Conservation (phyloP, 169 alveolate species). For the Cryptosporidium sp. region DNA sequence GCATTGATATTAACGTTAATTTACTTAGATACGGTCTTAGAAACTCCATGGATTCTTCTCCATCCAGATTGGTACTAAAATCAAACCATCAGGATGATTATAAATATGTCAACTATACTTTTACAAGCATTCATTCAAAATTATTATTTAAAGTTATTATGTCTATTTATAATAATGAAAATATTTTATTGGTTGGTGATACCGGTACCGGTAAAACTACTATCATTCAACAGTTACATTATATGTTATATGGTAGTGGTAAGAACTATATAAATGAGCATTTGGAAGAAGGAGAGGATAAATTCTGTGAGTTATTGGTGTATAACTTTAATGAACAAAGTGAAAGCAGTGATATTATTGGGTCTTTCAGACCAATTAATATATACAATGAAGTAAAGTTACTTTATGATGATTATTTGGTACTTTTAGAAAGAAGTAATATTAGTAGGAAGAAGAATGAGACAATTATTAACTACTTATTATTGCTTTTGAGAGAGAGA, state of each 20-base stretch:
- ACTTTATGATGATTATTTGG: conserved; percentile 36
- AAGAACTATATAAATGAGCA: neutral
- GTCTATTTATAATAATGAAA: conserved; percentile 90
- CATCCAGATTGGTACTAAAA: conserved; percentile 14
- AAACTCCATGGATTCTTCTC: conserved; percentile 1
- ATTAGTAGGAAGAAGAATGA: conserved; percentile 39
- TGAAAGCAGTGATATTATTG: conserved; percentile 92
- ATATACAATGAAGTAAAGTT: neutral
- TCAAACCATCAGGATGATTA: conserved; percentile 16
- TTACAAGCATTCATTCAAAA: conserved; percentile 83
- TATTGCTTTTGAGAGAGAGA: neutral
- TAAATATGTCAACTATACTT: conserved; percentile 42
- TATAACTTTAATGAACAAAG: conserved; percentile 93
- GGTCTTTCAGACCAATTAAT: conserved; percentile 85
- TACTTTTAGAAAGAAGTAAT: conserved; percentile 31
- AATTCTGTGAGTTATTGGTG: conserved; percentile 86
- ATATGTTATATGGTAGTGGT: conserved; percentile 18
- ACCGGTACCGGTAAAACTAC: conserved; percentile 99
- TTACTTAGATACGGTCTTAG: neutral
- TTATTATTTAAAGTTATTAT: conserved; percentile 86
- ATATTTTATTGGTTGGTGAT: conserved; percentile 97
- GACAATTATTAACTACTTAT: neutral
- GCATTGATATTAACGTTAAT: conserved; percentile 72
- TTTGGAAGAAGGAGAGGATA: conserved; percentile 68
- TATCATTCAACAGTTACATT: conserved; percentile 85